Evolutionary conservation across 208 protist genomes (phyloP), one percentile per base, ranked within the genome.

Genomic region (Crithidia expoeki): DNA sequence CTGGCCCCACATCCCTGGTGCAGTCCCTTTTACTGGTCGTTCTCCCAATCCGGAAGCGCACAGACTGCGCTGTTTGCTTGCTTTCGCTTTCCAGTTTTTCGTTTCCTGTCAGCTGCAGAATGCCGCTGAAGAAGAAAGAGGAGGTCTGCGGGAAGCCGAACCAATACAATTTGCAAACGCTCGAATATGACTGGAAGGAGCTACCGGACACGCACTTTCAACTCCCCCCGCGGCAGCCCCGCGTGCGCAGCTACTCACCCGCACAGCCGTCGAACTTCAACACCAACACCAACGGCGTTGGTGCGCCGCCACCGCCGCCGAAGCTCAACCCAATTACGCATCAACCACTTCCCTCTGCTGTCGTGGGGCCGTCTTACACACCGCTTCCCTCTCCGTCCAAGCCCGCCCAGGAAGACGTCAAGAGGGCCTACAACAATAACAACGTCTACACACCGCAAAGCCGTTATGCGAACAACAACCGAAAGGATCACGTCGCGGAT

Each of bases 61-160:
- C 32, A 38, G 34, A 23, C 4, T 56, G 17, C 49, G 11, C 9
- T 52, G 21, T 28, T 40, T 47, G n/a, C n/a, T n/a, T n/a, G n/a
- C n/a, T n/a, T n/a, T n/a, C n/a, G n/a, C n/a, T n/a, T n/a, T n/a
- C n/a, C n/a, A n/a, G n/a, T n/a, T n/a, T n/a, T n/a, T n/a, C n/a
- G n/a, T n/a, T n/a, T n/a, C n/a, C n/a, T n/a, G n/a, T n/a, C n/a
- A n/a, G n/a, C n/a, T n/a, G n/a, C n/a, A n/a, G n/a, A n/a, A 80
- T 80, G 74, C 74, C 74, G 5, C 34, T 75, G 2, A 73, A 69
- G 50, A 88, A 81, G 53, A 84, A 83, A 19, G 69, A 92, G 52
- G 83, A 94, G 66, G 84, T 94, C 16, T 88, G 83, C 65, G 89
- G 86, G 6, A 94, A 94, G 72, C 85, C 85, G 0, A 94, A 85